A percentile compares a stretch with the other conserved stretches of the same genome.
Evolutionary conservation across 192 early-diverging fungal species (phyloP).

Genomic region (Lobosporangium transversale): DNA sequence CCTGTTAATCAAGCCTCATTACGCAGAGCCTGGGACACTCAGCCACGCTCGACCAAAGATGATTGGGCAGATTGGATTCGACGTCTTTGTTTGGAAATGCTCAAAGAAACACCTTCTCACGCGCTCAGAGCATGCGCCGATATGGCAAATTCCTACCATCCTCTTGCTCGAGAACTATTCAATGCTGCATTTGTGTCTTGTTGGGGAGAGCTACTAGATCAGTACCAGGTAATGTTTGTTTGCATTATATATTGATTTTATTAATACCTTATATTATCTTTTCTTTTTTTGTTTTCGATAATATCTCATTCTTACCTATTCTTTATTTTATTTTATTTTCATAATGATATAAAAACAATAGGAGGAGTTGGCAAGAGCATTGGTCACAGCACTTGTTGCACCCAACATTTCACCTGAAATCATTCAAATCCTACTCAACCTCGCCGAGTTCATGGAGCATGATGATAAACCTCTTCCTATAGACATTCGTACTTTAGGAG

Average conservation of each 20-base stretch:
- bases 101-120: conserved; percentile 97
- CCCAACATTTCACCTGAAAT: conserved; percentile 93
- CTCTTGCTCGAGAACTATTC: conserved; percentile 89
- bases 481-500: conserved; percentile 87
- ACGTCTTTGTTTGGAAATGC: conserved; percentile 86
- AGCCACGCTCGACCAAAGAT: conserved; percentile 87
- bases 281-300: neutral
- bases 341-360: conserved; percentile 12
- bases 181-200: conserved; percentile 98
- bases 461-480: conserved; percentile 96
- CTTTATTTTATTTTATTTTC: neutral
- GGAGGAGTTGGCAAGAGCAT: conserved; percentile 83
- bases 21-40: conserved; percentile 88
- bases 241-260: too few species aligned
- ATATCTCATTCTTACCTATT: neutral
- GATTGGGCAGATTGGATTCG: conserved; percentile 98
- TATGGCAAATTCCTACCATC: conserved; percentile 82
- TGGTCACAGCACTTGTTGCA: conserved; percentile 85
- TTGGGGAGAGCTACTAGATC: conserved; percentile 92
- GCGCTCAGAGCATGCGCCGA: conserved; percentile 90
- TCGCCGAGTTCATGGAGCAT: conserved; percentile 99
- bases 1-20: conserved; percentile 88
- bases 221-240: conserved; percentile 68
- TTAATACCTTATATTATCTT: too few species aligned
- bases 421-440: conserved; percentile 87